Evolutionary conservation across 2,329 filamentous ascomycete genomes (phyloP), one percentile per base, ranked within the genome.

Genomic region (Claviceps fusiformis): DNA sequence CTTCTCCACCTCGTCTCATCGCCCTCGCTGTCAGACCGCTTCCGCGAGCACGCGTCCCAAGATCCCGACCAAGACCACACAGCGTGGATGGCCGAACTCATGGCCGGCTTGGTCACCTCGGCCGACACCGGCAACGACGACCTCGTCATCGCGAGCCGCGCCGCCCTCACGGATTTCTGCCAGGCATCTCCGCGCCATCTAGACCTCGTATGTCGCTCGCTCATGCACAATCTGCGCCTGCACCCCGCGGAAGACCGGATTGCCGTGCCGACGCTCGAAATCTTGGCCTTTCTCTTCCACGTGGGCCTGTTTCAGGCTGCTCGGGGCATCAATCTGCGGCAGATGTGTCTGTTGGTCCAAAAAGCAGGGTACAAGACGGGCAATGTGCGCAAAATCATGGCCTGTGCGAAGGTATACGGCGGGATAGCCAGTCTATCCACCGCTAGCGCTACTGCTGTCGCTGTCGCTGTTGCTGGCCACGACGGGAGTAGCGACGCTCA

Each of bases 341-440:
- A 68, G 7, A 70, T 95, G 3, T 89, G 90, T 57, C 73, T 83
- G 7, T 74, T 82, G 41, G 80, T 86, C 4, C 89, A 95, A 64
- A 89, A 85, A 68, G 79, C 87, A 0, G 87, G 91, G 59, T 91
- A 87, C 73, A 92, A 91, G 70, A 87, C 86, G 1, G 82, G 85
- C 24, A 93, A 89, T 66, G 80, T 95, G 47, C 80, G 84, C 52
- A 92, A 93, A 67, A 76, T 97, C 1, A 81, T 89, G 65, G 86
- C 89, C 0, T 89, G 87, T 27, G 73, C 95, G 58, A 86, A 85
- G 63, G 79, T 93, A 13, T 97, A 96, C 68, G 80, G 83, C 3
- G 82, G 82, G 0, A 70, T 95, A 31, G 81, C 82, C 72, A 51
- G 60, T 48, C 31, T 5, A 24, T 24, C 24, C 24, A 24, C 24